Evolutionary conservation across 768 basidiomycete genomes (phyloP).

Genomic region (Amanita exitialis): DNA sequence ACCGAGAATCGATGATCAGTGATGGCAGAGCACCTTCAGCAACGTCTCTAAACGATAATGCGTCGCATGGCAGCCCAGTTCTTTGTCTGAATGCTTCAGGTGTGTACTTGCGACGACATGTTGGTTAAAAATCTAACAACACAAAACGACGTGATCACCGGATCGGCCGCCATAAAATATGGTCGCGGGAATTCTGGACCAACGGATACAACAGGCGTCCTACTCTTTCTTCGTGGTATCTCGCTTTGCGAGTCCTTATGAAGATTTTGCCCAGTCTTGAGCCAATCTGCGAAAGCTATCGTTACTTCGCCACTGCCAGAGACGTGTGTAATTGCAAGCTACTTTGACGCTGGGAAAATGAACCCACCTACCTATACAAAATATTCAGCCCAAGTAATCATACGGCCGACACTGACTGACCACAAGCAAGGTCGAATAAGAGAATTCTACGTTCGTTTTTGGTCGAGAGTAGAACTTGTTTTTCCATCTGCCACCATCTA

Average conservation of each 20-base stretch:
- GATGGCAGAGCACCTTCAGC: constrained; percentile 44
- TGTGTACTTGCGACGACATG: constrained; percentile 37
- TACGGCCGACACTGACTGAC: constrained; percentile 23
- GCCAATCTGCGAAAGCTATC: constrained; percentile 52
- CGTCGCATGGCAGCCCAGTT: constrained; percentile 42
- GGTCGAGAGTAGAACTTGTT: constrained; percentile 8
- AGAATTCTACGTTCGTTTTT: constrained; percentile 16
- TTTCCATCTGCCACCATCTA: constrained; percentile 30
- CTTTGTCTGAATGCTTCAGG: constrained; percentile 45
- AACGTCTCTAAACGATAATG: constrained; percentile 54
- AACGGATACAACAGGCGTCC: constrained; percentile 20
- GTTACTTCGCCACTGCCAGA: constrained; percentile 53
- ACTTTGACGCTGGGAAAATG: background rate
- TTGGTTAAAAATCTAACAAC: constrained; percentile 1
- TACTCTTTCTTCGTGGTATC: constrained; percentile 5
- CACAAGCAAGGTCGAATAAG: constrained; percentile 52
- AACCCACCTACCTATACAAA: constrained; percentile 20
- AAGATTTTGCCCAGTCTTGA: constrained; percentile 25
- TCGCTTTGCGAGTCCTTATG: constrained; percentile 7
- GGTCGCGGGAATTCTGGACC: constrained; percentile 23
- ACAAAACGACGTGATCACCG: constrained; percentile 24
- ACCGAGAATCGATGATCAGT: constrained; percentile 8
- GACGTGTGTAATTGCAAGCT: constrained; percentile 5
- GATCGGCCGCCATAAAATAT: constrained; percentile 36
- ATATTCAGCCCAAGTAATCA: background rate